These are phyloP conservation scores for Pyracantha coccinea DNA, from an alignment of 331 rosid species.

Conservation along the genomic window DNA sequence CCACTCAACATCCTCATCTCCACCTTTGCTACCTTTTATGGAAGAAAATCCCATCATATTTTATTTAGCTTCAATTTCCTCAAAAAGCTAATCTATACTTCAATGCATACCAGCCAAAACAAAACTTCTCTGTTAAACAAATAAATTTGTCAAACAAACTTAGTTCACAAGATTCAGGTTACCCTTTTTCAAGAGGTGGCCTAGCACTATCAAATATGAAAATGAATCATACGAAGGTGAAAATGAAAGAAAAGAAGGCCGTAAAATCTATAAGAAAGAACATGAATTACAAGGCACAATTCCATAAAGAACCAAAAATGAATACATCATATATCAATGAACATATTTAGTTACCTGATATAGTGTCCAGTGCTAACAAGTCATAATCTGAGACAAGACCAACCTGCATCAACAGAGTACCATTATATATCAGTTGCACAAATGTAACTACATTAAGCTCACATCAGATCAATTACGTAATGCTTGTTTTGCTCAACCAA, in stretches of 20 bases:
- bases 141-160: not conserved
- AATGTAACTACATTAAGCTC: not conserved
- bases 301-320: not conserved
- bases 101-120: not conserved
- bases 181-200: not conserved
- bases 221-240: not conserved
- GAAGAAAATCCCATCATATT: not conserved
- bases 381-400: conserved; percentile 97
- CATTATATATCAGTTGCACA: conserved; percentile 12
- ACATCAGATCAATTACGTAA: not conserved
- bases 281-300: not conserved
- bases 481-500: not conserved
- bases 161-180: not conserved
- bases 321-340: not conserved
- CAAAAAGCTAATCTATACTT: no score
- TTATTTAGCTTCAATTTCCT: not conserved
- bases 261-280: not conserved
- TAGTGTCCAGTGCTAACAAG: conserved; percentile 85
- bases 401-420: conserved; percentile 52
- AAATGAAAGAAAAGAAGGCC: not conserved
- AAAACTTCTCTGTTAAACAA: not conserved
- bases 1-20: not conserved
- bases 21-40: not conserved
- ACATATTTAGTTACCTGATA: conserved; percentile 49
- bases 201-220: not conserved